Percentiles rank a stretch among this genome's conserved stretches.
Conservation (phyloP, 75 land plant species). For the Cryptomeria japonica region DNA sequence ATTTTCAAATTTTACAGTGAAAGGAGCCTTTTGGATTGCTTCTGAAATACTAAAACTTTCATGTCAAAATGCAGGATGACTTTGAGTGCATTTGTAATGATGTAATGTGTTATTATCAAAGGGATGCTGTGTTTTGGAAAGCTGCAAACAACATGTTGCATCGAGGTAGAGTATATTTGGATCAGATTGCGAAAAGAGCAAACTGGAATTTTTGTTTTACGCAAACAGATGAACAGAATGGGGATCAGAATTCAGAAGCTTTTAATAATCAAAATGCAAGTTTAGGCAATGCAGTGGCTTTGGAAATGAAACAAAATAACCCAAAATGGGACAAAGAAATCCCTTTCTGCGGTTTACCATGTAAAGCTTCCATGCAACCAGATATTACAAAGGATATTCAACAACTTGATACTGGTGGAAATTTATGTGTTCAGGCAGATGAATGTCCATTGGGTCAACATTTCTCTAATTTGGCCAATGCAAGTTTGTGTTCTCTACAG, state of each 20-base stretch:
- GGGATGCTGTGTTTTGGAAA: slow-evolving; percentile 22
- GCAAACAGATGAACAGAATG: background rate
- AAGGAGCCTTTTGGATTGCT: background rate
- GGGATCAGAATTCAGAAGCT: background rate
- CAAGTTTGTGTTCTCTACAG: background rate
- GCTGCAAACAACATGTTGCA: slow-evolving; percentile 23
- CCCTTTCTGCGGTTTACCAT: background rate
- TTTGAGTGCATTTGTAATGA: slow-evolving; percentile 35
- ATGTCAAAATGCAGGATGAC: slow-evolving; percentile 27
- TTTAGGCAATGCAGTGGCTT: background rate
- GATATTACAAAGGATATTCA: background rate
- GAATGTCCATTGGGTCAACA: background rate
- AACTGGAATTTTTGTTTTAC: background rate
- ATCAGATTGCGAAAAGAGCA: slow-evolving; percentile 7
- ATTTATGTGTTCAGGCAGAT: background rate
- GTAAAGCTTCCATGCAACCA: background rate
- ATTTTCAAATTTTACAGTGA: background rate
- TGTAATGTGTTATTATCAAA: slow-evolving; percentile 32
- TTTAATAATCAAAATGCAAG: background rate
- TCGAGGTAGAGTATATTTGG: slow-evolving; percentile 21
- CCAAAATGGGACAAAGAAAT: background rate
- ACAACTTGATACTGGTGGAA: background rate
- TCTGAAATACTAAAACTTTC: background rate
- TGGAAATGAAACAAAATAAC: background rate
- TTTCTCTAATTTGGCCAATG: background rate